Percentiles rank a stretch among this genome's conserved stretches.
Evolutionary conservation across 2,329 filamentous ascomycete species (phyloP).

Genomic region (Penicillium psychrosexuale): DNA sequence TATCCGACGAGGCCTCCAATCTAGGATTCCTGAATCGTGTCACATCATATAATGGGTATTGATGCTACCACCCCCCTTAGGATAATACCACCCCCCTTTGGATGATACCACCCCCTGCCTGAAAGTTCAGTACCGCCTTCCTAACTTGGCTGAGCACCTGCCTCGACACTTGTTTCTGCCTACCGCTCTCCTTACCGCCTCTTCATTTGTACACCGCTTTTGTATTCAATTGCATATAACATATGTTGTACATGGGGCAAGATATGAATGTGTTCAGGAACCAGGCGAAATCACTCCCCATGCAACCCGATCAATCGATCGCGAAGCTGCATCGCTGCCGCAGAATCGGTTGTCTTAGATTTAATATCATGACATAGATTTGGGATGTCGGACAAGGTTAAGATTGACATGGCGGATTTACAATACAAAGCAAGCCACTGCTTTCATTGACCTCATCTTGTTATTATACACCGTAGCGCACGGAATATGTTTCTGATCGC

Average conservation of each 20-base stretch:
- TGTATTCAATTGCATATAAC: no score
- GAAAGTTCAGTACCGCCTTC: no score
- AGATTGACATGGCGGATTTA: no score
- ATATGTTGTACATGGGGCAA: background rate
- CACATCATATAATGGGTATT: no score
- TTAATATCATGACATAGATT: background rate
- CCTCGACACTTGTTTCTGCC: no score
- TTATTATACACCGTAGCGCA: background rate
- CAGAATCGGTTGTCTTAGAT: background rate
- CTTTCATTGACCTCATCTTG: background rate
- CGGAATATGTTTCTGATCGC: background rate
- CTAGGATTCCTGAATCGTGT: background rate
- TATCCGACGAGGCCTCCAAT: background rate
- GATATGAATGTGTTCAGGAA: slow-evolving; percentile 37
- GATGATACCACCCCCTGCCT: no score
- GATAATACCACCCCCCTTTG: no score
- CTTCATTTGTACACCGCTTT: no score
- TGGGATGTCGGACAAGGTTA: background rate
- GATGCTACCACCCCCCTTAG: no score
- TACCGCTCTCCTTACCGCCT: no score
- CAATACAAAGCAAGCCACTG: background rate
- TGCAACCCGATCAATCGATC: background rate
- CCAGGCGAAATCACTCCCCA: background rate
- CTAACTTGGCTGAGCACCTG: no score
- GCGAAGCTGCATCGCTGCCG: background rate